Percentiles rank a stretch among this genome's conserved stretches.
These are phyloP conservation scores for Salvia miltiorrhiza DNA, from an alignment of 257 asterid species.

Conservation along the genomic window DNA sequence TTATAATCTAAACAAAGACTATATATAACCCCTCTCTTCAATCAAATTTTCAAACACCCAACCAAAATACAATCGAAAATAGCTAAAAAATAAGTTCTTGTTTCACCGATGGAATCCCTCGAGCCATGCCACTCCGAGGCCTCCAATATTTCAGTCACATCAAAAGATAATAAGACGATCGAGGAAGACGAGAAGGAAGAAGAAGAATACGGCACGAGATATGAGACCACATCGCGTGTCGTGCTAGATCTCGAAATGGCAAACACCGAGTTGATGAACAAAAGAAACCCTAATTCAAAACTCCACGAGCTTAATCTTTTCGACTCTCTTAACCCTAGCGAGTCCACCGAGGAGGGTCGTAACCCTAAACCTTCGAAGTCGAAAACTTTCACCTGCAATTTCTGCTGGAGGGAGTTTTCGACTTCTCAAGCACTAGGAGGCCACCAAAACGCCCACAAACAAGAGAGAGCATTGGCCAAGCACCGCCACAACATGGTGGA, in stretches of 20 bases:
- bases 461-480: constrained; percentile 61
- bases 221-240: constrained; percentile 2
- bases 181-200: constrained; percentile 19
- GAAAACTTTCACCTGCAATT: constrained; percentile 51
- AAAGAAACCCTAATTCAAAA: constrained; percentile 16
- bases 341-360: constrained; percentile 21
- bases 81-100: not conserved
- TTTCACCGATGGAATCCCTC: constrained; percentile 22
- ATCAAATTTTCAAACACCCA: not conserved
- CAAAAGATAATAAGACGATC: constrained; percentile 10
- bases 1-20: constrained; percentile 12
- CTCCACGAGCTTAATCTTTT: constrained; percentile 46
- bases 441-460: constrained; percentile 77
- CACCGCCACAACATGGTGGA: constrained; percentile 42
- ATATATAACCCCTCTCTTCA: not conserved
- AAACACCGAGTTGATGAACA: constrained; percentile 19
- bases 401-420: constrained; percentile 60
- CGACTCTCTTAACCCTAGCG: constrained; percentile 16
- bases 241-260: constrained; percentile 39
- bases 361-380: constrained; percentile 20
- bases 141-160: constrained; percentile 46
- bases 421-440: constrained; percentile 80
- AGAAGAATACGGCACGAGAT: constrained; percentile 7
- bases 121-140: constrained; percentile 41
- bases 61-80: not conserved